Evolutionary conservation across 768 basidiomycete species (phyloP).

Genomic region (Termitomyces sp.): DNA sequence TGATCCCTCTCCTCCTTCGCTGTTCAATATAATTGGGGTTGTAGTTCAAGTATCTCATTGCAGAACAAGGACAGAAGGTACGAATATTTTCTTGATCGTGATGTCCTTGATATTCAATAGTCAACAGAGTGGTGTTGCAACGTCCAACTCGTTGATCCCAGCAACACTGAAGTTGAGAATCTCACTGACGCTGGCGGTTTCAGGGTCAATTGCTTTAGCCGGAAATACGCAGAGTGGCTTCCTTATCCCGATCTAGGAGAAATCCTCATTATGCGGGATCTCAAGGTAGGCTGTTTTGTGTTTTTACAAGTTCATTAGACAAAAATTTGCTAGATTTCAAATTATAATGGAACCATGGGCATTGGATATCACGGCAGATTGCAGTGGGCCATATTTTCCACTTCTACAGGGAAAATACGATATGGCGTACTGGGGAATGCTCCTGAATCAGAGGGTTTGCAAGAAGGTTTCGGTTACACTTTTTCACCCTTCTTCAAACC

Average conservation of each 20-base stretch:
- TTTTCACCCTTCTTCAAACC: slow-evolving; percentile 47
- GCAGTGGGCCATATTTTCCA: slow-evolving; percentile 55
- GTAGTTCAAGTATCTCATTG: slow-evolving; percentile 19
- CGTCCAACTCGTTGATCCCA: slow-evolving; percentile 52
- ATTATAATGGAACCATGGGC: slow-evolving; percentile 31
- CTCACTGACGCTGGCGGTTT: slow-evolving; percentile 22
- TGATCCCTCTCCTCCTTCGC: not conserved
- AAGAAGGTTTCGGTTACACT: slow-evolving; percentile 33
- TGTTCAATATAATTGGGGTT: slow-evolving; percentile 23
- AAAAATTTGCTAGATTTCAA: slow-evolving; percentile 26
- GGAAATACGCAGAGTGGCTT: slow-evolving; percentile 43
- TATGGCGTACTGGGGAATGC: slow-evolving; percentile 34
- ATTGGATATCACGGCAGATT: slow-evolving; percentile 45
- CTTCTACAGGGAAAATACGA: slow-evolving; percentile 30
- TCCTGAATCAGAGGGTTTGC: slow-evolving; percentile 29
- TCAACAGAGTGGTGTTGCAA: slow-evolving; percentile 43
- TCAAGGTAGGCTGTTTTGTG: slow-evolving; percentile 39
- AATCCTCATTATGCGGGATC: slow-evolving; percentile 44
- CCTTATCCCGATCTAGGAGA: slow-evolving; percentile 48
- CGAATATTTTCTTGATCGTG: slow-evolving; percentile 8
- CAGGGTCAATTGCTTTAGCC: slow-evolving; percentile 51
- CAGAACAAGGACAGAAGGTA: slow-evolving; percentile 25
- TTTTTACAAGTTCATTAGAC: not conserved
- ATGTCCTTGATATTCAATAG: not conserved
- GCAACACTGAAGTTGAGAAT: slow-evolving; percentile 32